A percentile compares a stretch with the other conserved stretches of the same genome.
These are phyloP conservation scores for Wickerhamomyces chambardii DNA, from an alignment of 805 yeast genomes.

Conservation along the genomic window DNA sequence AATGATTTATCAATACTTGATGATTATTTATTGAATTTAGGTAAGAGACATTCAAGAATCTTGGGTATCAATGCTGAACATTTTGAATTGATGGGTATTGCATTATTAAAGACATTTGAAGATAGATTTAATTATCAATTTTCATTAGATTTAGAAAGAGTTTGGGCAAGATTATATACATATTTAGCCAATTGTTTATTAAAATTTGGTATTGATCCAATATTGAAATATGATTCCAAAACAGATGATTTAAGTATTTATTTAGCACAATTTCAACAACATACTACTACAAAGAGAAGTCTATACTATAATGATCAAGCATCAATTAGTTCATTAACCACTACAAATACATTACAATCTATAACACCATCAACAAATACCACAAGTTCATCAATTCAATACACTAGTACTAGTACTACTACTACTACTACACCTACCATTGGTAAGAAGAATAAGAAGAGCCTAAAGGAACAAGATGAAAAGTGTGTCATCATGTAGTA, in stretches of 20 bases:
- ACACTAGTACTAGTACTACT: too few species aligned
- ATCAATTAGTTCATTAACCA: too few species aligned
- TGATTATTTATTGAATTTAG: conserved; percentile 51
- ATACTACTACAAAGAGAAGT: too few species aligned
- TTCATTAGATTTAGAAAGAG: conserved; percentile 51
- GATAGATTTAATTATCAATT: conserved; percentile 49
- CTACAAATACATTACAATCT: too few species aligned
- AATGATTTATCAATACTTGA: conserved; percentile 51
- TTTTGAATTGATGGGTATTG: conserved; percentile 68
- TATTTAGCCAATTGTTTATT: conserved; percentile 61
- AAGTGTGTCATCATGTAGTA: too few species aligned
- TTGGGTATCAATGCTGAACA: conserved; percentile 63
- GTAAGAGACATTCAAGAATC: conserved; percentile 69
- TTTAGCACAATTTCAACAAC: conserved; percentile 5
- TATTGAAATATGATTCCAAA: conserved; percentile 22
- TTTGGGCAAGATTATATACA: conserved; percentile 65
- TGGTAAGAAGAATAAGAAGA: too few species aligned
- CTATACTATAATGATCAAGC: too few species aligned
- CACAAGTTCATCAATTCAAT: too few species aligned
- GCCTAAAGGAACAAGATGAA: too few species aligned
- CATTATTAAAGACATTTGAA: conserved; percentile 56
- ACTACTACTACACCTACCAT: too few species aligned
- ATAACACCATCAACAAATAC: too few species aligned
- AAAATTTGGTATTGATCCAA: conserved; percentile 36
- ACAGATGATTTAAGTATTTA: conserved; percentile 1